These are phyloP conservation scores for Saccharomyces eubayanus DNA, from an alignment of 805 yeast genomes.

Conservation along the genomic window DNA sequence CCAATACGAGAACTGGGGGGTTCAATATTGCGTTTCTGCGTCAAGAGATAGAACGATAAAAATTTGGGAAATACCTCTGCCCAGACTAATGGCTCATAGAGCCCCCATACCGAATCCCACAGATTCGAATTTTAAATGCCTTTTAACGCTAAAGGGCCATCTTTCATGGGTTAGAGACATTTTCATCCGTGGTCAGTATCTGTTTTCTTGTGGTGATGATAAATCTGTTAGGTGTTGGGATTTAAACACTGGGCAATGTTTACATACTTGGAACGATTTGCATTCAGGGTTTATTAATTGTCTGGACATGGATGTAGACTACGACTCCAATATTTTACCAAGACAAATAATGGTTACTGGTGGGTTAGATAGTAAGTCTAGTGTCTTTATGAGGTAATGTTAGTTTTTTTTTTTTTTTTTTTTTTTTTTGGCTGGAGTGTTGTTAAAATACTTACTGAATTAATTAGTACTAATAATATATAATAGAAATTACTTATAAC, in stretches of 20 bases:
- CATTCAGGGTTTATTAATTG: constrained; percentile 75
- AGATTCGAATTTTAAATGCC: constrained; percentile 51
- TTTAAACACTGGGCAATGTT: constrained; percentile 40
- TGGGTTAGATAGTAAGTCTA: constrained; percentile 18
- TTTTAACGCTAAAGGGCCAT: constrained; percentile 62
- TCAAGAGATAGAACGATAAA: constrained; percentile 70
- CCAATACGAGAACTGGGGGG: constrained; percentile 39
- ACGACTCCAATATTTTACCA: constrained; percentile 14
- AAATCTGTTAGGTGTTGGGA: constrained; percentile 75
- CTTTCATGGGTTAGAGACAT: constrained; percentile 78
- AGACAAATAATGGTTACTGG: constrained; percentile 20
- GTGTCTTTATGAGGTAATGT: constrained; percentile 15
- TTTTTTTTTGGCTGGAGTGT: background rate
- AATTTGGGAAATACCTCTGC: constrained; percentile 72
- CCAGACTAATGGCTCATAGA: constrained; percentile 46
- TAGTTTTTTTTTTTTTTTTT: background rate
- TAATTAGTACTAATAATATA: background rate
- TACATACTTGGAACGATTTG: constrained; percentile 42
- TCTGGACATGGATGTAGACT: constrained; percentile 29
- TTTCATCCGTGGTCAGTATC: constrained; percentile 66
- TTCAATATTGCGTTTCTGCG: constrained; percentile 66
- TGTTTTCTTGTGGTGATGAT: constrained; percentile 73
- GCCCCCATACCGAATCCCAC: constrained; percentile 46
- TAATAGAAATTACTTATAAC: background rate
- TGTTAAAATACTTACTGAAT: background rate